A percentile compares a stretch with the other conserved stretches of the same genome.
These are phyloP conservation scores for Lentinula edodes DNA, from an alignment of 768 basidiomycete genomes.

Conservation along the genomic window DNA sequence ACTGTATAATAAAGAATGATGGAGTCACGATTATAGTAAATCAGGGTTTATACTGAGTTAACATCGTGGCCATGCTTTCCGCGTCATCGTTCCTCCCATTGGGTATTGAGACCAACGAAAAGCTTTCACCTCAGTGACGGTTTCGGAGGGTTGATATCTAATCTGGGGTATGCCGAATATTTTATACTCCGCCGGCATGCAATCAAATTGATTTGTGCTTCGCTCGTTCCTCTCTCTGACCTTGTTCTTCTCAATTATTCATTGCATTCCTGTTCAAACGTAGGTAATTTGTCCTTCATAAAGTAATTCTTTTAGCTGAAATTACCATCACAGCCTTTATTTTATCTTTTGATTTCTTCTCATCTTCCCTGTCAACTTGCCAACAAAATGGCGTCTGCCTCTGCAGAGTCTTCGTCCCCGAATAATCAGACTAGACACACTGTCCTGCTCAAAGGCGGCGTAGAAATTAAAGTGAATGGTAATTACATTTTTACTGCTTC, in stretches of 20 bases:
- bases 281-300: neutral
- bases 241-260: neutral
- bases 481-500: constrained; percentile 26
- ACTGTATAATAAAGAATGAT: no score
- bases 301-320: neutral
- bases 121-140: no score
- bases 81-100: no score
- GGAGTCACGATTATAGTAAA: no score
- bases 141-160: no score
- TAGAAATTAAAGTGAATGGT: constrained; percentile 86
- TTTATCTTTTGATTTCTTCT: neutral
- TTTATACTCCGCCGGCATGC: neutral
- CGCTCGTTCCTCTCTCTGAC: neutral
- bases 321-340: neutral
- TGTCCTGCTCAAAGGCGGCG: constrained; percentile 74
- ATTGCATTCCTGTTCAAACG: neutral
- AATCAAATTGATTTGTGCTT: neutral
- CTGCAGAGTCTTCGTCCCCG: neutral
- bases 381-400: neutral
- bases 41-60: no score
- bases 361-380: neutral
- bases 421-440: constrained; percentile 11
- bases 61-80: no score
- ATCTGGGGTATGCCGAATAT: no score
- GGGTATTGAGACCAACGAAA: no score